Conservation (phyloP, 257 asterid species). For the Solanum tacnaense region DNA sequence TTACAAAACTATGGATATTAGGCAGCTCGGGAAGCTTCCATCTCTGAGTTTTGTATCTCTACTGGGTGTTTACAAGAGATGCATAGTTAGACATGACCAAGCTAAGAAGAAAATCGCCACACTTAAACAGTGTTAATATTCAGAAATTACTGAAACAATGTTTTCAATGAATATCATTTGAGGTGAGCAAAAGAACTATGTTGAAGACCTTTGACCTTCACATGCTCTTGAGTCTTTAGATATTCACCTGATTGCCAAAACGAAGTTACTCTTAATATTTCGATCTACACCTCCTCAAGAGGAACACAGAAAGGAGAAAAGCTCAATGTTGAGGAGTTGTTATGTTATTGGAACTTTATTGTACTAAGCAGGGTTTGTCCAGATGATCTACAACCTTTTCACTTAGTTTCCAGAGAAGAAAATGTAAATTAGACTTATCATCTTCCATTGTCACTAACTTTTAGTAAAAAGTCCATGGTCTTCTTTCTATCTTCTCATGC, state of each 20-base stretch:
- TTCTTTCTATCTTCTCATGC: neutral
- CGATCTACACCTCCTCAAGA: neutral
- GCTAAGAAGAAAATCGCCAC: too few relatives aligned
- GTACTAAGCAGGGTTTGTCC: neutral
- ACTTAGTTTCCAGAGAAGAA: neutral
- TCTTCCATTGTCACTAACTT: neutral
- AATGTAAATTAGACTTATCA: neutral
- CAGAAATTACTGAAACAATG: neutral
- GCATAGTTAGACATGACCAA: neutral
- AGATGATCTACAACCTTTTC: neutral
- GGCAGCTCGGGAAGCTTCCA: neutral
- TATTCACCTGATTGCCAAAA: neutral
- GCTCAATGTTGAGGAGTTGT: neutral
- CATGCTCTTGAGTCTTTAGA: neutral
- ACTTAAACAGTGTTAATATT: too few relatives aligned
- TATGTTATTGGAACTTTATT: neutral
- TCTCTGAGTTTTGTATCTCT: neutral
- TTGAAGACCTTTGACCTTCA: neutral
- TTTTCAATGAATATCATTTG: neutral
- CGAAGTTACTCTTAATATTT: neutral
- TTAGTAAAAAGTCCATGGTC: neutral
- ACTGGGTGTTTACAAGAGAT: neutral
- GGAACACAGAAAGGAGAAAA: neutral
- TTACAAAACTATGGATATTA: neutral
- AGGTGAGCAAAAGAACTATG: neutral